These are phyloP conservation scores for Globisporangium acanthophoron DNA, from an alignment of 352 stramenopile species.

Conservation along the genomic window DNA sequence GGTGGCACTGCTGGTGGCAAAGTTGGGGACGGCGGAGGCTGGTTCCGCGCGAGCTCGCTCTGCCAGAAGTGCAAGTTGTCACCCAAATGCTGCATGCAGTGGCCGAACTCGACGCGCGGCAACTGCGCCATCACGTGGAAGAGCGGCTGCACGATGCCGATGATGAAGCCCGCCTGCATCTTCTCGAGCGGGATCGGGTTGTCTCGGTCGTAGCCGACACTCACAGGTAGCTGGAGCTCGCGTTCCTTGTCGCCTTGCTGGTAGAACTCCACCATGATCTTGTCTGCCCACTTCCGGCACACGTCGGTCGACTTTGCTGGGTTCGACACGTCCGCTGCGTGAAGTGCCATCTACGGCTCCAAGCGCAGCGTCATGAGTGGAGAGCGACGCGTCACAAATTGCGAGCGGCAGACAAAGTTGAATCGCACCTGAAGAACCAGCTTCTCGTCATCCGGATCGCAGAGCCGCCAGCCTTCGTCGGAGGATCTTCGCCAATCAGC, in stretches of 20 bases:
- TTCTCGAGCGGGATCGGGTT: constrained; percentile 84
- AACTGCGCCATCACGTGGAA: constrained; percentile 57
- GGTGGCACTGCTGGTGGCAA: constrained; percentile 4
- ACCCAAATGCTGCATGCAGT: constrained; percentile 66
- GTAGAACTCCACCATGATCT: constrained; percentile 93
- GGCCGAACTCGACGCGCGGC: constrained; percentile 38
- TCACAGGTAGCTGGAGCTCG: constrained; percentile 76
- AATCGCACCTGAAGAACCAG: constrained; percentile 47
- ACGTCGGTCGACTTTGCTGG: constrained; percentile 76
- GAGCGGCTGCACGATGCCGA: constrained; percentile 86
- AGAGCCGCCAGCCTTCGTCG: constrained; percentile 49
- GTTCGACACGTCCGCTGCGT: constrained; percentile 94
- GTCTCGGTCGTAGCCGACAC: constrained; percentile 87
- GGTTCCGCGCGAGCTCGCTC: constrained; percentile 46
- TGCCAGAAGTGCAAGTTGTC: constrained; percentile 69
- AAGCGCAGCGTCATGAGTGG: background rate
- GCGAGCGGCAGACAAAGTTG: background rate
- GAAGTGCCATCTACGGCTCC: constrained; percentile 57
- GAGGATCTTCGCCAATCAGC: constrained; percentile 1
- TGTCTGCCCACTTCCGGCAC: constrained; percentile 84
- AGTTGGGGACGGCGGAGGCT: constrained; percentile 10
- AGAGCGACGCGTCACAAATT: background rate
- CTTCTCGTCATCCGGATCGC: constrained; percentile 62
- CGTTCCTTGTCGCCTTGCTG: constrained; percentile 93
- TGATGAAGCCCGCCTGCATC: constrained; percentile 93